Evolutionary conservation across 306 rosid species (phyloP).

Genomic region (Ziziphus jujuba): DNA sequence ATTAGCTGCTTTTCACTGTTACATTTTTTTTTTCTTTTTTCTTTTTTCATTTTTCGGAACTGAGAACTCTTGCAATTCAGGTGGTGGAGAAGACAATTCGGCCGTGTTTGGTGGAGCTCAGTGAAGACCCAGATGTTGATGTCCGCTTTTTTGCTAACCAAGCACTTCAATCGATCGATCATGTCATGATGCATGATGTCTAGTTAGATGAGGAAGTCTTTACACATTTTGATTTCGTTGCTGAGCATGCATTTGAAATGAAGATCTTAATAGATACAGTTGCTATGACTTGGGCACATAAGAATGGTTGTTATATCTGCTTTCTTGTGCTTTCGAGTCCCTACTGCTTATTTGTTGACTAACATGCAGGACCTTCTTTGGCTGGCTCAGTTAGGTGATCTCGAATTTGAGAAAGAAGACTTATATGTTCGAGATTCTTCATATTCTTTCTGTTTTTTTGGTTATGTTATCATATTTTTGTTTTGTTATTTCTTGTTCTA

Average conservation of each 20-base stretch:
- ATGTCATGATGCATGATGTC: slow-evolving; percentile 91
- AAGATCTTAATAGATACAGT: slow-evolving; percentile 1
- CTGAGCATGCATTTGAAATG: neutral
- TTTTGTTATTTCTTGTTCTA: no score
- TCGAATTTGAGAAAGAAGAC: slow-evolving; percentile 1
- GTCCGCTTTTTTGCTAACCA: slow-evolving; percentile 86
- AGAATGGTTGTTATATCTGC: slow-evolving; percentile 19
- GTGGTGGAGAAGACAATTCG: slow-evolving; percentile 88
- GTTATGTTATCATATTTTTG: neutral
- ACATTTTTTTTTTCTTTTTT: neutral
- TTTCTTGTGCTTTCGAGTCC: slow-evolving; percentile 22
- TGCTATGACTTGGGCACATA: no score
- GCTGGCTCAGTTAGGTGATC: slow-evolving; percentile 3
- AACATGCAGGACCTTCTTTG: slow-evolving; percentile 10
- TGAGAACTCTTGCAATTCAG: slow-evolving; percentile 38
- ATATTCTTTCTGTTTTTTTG: neutral
- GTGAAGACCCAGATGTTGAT: slow-evolving; percentile 96
- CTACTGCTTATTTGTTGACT: slow-evolving; percentile 22
- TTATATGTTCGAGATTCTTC: slow-evolving; percentile 2
- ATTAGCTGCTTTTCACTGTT: neutral
- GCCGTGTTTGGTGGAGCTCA: slow-evolving; percentile 83
- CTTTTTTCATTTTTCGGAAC: no score
- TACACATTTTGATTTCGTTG: neutral
- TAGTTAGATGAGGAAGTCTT: slow-evolving; percentile 50
- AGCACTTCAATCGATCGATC: slow-evolving; percentile 84